Conservation (phyloP, 352 stramenopile species). For the Phytophthora cryptogea region DNA sequence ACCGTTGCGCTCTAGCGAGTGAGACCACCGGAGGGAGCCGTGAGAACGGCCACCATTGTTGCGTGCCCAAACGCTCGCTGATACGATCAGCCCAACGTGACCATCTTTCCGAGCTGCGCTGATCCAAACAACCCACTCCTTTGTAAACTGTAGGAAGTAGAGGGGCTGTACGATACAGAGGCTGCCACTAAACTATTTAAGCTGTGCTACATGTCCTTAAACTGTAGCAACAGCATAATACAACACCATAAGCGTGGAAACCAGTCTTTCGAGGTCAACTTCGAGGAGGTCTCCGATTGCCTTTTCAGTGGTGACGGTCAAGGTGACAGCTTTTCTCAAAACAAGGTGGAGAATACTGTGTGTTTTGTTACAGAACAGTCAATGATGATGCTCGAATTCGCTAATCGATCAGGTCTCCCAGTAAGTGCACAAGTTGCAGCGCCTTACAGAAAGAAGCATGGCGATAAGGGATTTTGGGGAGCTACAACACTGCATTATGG, state of each 20-base stretch:
- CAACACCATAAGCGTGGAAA: conserved; percentile 13
- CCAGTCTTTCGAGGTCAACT: neutral
- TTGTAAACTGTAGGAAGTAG: conserved; percentile 3
- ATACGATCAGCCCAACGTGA: neutral
- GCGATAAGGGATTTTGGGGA: no score
- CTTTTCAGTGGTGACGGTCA: neutral
- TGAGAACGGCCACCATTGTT: neutral
- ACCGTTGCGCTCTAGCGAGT: neutral
- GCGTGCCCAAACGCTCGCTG: neutral
- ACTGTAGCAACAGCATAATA: conserved; percentile 14
- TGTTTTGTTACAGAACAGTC: no score
- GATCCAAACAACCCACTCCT: neutral
- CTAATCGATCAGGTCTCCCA: neutral
- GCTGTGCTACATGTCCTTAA: conserved; percentile 3
- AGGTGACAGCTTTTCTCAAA: neutral
- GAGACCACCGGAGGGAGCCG: neutral
- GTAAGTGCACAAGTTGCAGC: conserved; percentile 1
- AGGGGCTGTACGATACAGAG: conserved; percentile 5
- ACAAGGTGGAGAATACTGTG: neutral
- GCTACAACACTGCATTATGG: neutral
- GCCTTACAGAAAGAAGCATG: no score
- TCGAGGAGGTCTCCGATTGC: neutral
- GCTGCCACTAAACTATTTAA: conserved; percentile 34
- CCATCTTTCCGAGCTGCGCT: neutral
- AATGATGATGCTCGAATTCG: neutral